These are phyloP conservation scores for Neurospora sp. DNA, from an alignment of 495 filamentous ascomycete genomes.

Conservation along the genomic window DNA sequence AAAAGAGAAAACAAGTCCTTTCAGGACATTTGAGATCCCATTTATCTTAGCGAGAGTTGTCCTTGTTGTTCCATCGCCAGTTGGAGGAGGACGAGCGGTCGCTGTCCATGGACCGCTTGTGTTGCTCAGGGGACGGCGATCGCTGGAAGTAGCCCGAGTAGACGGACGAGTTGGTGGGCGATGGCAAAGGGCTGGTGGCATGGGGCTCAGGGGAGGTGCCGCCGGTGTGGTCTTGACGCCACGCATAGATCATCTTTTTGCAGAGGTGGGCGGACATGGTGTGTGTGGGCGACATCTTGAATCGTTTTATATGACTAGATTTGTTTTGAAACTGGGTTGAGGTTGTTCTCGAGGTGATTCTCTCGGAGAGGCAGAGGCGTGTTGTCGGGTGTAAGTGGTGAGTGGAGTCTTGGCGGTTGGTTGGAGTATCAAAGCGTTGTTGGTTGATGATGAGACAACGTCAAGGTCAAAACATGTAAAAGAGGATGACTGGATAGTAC, in stretches of 20 bases:
- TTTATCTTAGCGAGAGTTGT: not conserved
- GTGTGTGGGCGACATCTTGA: slow-evolving; percentile 40
- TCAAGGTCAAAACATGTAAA: too few species aligned
- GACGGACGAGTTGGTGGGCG: slow-evolving; percentile 9
- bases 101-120: slow-evolving; percentile 33
- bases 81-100: slow-evolving; percentile 22
- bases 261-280: slow-evolving; percentile 44
- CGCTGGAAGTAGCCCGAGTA: slow-evolving; percentile 23
- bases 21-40: not conserved
- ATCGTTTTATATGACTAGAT: not conserved
- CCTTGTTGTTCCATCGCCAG: not conserved
- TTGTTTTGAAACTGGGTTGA: not conserved
- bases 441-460: not conserved
- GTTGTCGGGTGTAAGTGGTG: not conserved
- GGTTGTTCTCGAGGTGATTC: not conserved
- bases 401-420: not conserved
- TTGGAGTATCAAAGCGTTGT: not conserved
- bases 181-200: slow-evolving; percentile 13
- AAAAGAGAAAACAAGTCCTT: not conserved
- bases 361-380: not conserved
- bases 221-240: slow-evolving; percentile 22
- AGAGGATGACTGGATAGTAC: not conserved
- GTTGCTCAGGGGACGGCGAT: slow-evolving; percentile 24
- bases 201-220: slow-evolving; percentile 24
- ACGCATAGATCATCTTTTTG: slow-evolving; percentile 43